Evolutionary conservation across 108 stramenopile species (phyloP).

Genomic region (Aureococcus anophagefferens): DNA sequence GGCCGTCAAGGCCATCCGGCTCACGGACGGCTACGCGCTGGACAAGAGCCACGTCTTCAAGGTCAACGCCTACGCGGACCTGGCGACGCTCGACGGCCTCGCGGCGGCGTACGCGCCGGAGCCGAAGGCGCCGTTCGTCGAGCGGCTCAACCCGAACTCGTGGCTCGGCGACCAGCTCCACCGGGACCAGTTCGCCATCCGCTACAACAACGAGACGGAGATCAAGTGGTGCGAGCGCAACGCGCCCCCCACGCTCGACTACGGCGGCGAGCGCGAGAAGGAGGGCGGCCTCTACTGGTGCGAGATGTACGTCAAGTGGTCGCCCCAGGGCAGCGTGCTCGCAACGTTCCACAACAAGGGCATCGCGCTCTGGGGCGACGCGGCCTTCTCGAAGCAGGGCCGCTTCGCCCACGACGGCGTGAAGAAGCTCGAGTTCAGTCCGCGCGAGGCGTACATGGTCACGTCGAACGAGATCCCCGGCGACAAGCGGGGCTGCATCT

Average conservation of each 20-base stretch:
- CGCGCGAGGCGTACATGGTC: conserved; percentile 75
- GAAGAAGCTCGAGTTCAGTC: conserved; percentile 60
- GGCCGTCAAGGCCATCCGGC: conserved; percentile 55
- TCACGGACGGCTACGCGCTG: conserved; percentile 38
- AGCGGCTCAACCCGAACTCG: conserved; percentile 63
- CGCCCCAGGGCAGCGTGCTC: conserved; percentile 79
- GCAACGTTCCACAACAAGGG: conserved; percentile 83
- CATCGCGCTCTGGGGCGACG: conserved; percentile 87
- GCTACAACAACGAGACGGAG: conserved; percentile 77
- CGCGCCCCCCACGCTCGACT: conserved; percentile 69
- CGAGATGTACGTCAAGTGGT: conserved; percentile 85
- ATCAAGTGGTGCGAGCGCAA: conserved; percentile 78
- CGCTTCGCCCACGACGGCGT: conserved; percentile 81
- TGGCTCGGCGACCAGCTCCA: conserved; percentile 85
- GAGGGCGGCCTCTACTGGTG: conserved; percentile 83
- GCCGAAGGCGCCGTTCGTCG: conserved; percentile 65
- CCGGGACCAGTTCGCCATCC: conserved; percentile 84
- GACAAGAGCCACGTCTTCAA: conserved; percentile 79
- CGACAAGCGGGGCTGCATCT: conserved; percentile 70
- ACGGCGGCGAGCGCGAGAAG: conserved; percentile 89
- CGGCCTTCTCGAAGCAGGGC: conserved; percentile 70
- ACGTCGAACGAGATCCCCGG: conserved; percentile 66
- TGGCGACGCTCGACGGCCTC: conserved; percentile 41
- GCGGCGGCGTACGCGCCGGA: conserved; percentile 63
- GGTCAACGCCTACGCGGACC: conserved; percentile 63